phyloP scores from a whole-genome alignment of 768 basidiomycete species.

The Boletellus emodensis region DNA sequence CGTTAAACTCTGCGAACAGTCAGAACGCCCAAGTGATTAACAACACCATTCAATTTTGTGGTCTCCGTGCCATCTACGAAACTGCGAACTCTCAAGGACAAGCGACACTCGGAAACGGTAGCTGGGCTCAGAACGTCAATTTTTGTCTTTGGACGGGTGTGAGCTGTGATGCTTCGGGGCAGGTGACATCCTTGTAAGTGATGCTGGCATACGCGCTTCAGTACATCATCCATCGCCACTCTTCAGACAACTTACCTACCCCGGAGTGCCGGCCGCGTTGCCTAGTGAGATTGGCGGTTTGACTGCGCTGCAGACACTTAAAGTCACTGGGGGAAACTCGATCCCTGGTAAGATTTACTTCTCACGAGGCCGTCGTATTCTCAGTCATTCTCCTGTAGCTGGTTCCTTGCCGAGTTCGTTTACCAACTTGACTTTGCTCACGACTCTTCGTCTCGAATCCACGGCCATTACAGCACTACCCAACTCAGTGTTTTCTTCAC shows the following conservation, averaged over 20 bases:
- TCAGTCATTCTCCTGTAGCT: constrained; percentile 23
- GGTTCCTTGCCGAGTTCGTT: constrained; percentile 41
- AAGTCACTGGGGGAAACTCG: constrained; percentile 38
- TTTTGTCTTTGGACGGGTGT: constrained; percentile 49
- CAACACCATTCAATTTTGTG: constrained; percentile 46
- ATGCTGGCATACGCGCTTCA: not conserved
- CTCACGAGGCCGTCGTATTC: not conserved
- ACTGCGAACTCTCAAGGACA: constrained; percentile 36
- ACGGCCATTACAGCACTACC: constrained; percentile 38
- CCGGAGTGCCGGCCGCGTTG: constrained; percentile 43
- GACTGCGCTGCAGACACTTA: constrained; percentile 35
- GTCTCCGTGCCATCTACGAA: constrained; percentile 42
- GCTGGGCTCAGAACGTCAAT: constrained; percentile 43
- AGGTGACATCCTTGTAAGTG: constrained; percentile 41
- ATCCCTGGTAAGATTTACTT: constrained; percentile 37
- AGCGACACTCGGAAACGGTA: constrained; percentile 35
- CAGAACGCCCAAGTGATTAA: constrained; percentile 31
- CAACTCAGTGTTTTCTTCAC: constrained; percentile 31
- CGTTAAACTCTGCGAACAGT: constrained; percentile 26
- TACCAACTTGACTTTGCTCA: constrained; percentile 33
- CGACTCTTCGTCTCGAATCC: constrained; percentile 39
- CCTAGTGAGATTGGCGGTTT: constrained; percentile 41
- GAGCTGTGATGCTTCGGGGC: constrained; percentile 38
- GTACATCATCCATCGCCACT: not conserved
- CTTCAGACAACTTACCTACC: constrained; percentile 39